These are phyloP conservation scores for Sugiyamaella paludigena DNA, from an alignment of 1,139 yeast genomes.

Conservation along the genomic window DNA sequence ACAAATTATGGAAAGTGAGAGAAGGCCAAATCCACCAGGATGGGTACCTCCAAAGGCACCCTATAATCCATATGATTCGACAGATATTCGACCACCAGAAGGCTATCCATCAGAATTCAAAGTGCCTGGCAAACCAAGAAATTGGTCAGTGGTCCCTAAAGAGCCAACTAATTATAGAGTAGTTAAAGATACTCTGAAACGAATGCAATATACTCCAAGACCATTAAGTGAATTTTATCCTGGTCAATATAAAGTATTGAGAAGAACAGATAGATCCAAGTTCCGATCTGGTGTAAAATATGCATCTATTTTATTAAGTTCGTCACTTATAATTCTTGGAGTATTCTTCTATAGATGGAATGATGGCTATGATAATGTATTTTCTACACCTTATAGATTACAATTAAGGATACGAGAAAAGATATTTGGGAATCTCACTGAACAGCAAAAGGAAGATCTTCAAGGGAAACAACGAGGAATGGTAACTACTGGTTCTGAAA, in stretches of 20 bases:
- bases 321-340: constrained; percentile 42
- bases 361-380: constrained; percentile 75
- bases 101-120: constrained; percentile 79
- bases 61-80: constrained; percentile 80
- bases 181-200: constrained; percentile 70
- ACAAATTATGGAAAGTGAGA: constrained; percentile 30
- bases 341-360: constrained; percentile 81
- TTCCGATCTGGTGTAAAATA: constrained; percentile 48
- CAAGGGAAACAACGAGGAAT: constrained; percentile 41
- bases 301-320: constrained; percentile 29
- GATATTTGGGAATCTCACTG: constrained; percentile 51
- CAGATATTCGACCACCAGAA: constrained; percentile 72
- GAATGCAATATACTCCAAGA: constrained; percentile 73
- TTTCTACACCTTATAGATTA: constrained; percentile 62
- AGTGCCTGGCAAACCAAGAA: constrained; percentile 38
- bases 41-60: constrained; percentile 84
- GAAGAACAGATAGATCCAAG: constrained; percentile 54
- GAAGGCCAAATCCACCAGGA: constrained; percentile 78
- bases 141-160: constrained; percentile 61
- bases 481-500: constrained; percentile 19
- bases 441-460: constrained; percentile 63
- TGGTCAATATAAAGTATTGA: constrained; percentile 72
- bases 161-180: constrained; percentile 67
- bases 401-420: constrained; percentile 57
- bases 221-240: constrained; percentile 74